phyloP scores from a whole-genome alignment of 2,329 filamentous ascomycete genomes.

The Ophiocordyceps australis region DNA sequence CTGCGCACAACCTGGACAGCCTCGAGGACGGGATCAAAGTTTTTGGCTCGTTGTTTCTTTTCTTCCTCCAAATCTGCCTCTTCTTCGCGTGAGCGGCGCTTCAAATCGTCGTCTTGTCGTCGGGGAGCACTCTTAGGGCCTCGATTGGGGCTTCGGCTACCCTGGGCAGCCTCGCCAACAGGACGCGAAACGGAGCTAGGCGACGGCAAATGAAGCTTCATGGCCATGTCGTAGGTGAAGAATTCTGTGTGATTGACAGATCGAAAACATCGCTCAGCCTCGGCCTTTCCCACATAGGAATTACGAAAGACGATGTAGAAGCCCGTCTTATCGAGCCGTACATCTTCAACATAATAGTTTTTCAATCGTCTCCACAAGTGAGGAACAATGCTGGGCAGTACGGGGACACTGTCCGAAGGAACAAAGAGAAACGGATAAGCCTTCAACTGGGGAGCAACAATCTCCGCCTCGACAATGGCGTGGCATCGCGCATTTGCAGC shows the following conservation, averaged over 20 bases:
- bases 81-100: conserved; percentile 50
- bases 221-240: conserved; percentile 82
- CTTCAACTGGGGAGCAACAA: conserved; percentile 50
- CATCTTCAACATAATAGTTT: conserved; percentile 61
- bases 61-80: conserved; percentile 77
- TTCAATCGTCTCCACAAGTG: conserved; percentile 85
- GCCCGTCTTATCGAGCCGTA: conserved; percentile 68
- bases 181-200: conserved; percentile 7
- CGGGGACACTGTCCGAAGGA: conserved; percentile 69
- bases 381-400: conserved; percentile 66
- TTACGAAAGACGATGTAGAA: conserved; percentile 89
- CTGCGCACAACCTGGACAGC: conserved; percentile 62
- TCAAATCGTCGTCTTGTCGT: conserved; percentile 45
- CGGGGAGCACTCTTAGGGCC: conserved; percentile 7
- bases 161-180: conserved; percentile 9
- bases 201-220: conserved; percentile 47
- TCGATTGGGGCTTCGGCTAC: conserved; percentile 16
- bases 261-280: conserved; percentile 64
- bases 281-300: conserved; percentile 54
- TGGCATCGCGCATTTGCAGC: conserved; percentile 10
- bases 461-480: conserved; percentile 43
- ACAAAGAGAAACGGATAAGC: conserved; percentile 83
- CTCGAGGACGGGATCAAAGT: conserved; percentile 78
- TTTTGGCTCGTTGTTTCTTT: conserved; percentile 69
- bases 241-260: conserved; percentile 66